phyloP scores from a whole-genome alignment of 2,329 filamentous ascomycete genomes.

The Xylaria hypoxylon region DNA sequence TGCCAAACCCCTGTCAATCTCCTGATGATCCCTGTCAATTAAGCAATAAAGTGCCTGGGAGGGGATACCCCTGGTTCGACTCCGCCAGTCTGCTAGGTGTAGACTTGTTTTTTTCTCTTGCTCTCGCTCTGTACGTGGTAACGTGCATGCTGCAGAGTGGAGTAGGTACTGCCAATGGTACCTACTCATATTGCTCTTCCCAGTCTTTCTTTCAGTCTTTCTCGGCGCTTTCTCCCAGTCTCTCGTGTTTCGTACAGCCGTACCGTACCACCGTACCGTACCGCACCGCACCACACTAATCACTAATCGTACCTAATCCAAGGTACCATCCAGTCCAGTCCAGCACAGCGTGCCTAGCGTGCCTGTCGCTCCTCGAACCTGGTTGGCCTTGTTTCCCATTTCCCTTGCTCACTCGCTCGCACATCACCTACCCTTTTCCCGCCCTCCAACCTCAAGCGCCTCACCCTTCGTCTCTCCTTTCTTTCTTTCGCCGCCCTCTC shows the following conservation, averaged over 20 bases:
- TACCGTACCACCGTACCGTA: constrained; percentile 23
- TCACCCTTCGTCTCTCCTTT: constrained; percentile 50
- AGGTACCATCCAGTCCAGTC: constrained; percentile 7
- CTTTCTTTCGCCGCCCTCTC: constrained; percentile 50
- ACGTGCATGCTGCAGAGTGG: constrained; percentile 33
- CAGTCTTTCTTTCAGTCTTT: constrained; percentile 6
- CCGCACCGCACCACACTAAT: constrained; percentile 1
- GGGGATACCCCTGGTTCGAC: constrained; percentile 25
- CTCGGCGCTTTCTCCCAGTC: constrained; percentile 6
- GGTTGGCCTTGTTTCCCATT: constrained; percentile 44
- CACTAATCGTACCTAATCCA: neutral
- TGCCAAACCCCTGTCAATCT: constrained; percentile 29
- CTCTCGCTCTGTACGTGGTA: constrained; percentile 32
- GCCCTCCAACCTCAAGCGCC: constrained; percentile 47
- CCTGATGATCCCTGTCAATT: constrained; percentile 36
- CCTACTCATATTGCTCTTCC: constrained; percentile 11
- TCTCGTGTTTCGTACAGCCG: constrained; percentile 32
- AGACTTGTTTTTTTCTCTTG: constrained; percentile 20
- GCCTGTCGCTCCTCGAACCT: constrained; percentile 13
- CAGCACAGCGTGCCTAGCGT: constrained; percentile 3
- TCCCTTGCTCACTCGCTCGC: constrained; percentile 44
- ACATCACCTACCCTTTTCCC: constrained; percentile 43
- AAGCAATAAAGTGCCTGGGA: constrained; percentile 35
- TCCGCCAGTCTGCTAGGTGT: constrained; percentile 21
- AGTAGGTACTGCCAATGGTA: constrained; percentile 14